Conservation (phyloP, 345 rosid species). For the Heritiera fomes region DNA sequence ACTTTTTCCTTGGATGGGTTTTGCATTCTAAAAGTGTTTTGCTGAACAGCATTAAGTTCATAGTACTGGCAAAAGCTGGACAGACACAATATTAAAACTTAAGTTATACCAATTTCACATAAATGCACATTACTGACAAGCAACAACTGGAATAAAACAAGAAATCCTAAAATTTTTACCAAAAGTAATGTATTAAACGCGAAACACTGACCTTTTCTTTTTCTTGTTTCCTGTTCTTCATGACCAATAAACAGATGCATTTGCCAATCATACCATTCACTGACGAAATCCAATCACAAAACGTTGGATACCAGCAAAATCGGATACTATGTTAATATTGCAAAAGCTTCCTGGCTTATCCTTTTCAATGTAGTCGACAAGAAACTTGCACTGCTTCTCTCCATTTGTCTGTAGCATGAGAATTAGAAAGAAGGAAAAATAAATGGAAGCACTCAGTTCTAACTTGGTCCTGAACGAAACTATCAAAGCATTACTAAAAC, state of each 20-base stretch:
- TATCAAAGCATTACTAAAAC: conserved; percentile 8
- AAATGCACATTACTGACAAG: neutral
- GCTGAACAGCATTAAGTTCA: neutral
- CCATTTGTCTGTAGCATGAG: conserved; percentile 70
- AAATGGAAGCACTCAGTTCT: conserved; percentile 13
- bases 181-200: neutral
- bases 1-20: neutral
- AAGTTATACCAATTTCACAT: neutral
- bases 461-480: neutral
- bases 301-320: conserved; percentile 68
- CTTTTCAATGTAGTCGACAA: conserved; percentile 52
- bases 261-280: conserved; percentile 25
- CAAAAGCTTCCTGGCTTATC: conserved; percentile 44
- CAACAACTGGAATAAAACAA: neutral
- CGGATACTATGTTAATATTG: conserved; percentile 53
- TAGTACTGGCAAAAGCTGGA: neutral
- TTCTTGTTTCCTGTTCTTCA: neutral
- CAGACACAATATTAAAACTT: neutral
- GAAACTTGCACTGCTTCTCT: conserved; percentile 70
- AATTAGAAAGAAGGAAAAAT: neutral
- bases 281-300: conserved; percentile 64
- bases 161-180: neutral
- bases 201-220: neutral
- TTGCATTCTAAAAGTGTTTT: neutral
- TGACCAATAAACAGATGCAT: conserved; percentile 1